phyloP scores from a whole-genome alignment of 169 alveolate species.

The Neospora caninum region DNA sequence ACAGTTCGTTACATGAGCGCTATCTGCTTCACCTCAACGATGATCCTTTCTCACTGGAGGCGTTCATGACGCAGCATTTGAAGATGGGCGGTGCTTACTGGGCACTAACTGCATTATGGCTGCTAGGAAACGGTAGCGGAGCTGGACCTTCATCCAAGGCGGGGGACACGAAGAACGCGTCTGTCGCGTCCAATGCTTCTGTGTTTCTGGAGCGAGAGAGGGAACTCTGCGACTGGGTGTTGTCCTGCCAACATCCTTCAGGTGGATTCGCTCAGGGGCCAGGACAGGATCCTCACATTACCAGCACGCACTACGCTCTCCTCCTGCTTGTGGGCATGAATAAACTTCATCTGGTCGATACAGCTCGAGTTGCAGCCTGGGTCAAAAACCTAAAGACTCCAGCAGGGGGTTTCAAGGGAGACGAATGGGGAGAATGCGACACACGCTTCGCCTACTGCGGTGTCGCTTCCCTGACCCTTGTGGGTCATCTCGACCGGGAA shows the following conservation, averaged over 20 bases:
- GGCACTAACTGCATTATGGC: slow-evolving; percentile 64
- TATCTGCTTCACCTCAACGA: slow-evolving; percentile 57
- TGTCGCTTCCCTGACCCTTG: slow-evolving; percentile 79
- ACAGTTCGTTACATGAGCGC: slow-evolving; percentile 33
- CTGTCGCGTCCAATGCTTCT: background rate
- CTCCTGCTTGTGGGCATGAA: slow-evolving; percentile 81
- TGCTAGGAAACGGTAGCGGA: slow-evolving; percentile 54
- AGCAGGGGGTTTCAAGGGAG: slow-evolving; percentile 93
- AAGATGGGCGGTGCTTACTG: slow-evolving; percentile 72
- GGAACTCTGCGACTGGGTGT: slow-evolving; percentile 37
- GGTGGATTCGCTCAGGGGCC: slow-evolving; percentile 53
- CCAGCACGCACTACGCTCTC: slow-evolving; percentile 82
- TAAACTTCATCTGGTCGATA: slow-evolving; percentile 76
- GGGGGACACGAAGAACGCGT: background rate
- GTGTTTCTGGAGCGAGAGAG: slow-evolving; percentile 33
- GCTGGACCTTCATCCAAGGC: background rate
- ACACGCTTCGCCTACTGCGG: slow-evolving; percentile 90
- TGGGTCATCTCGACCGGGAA: slow-evolving; percentile 76
- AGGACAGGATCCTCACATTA: slow-evolving; percentile 56
- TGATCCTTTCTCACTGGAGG: slow-evolving; percentile 60
- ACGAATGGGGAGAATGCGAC: slow-evolving; percentile 91
- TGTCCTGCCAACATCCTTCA: slow-evolving; percentile 30
- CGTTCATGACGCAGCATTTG: slow-evolving; percentile 39
- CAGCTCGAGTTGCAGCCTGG: slow-evolving; percentile 82
- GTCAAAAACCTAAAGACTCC: slow-evolving; percentile 81